phyloP scores from a whole-genome alignment of 2,329 filamentous ascomycete genomes.

The Aspergillus thermomutatus region DNA sequence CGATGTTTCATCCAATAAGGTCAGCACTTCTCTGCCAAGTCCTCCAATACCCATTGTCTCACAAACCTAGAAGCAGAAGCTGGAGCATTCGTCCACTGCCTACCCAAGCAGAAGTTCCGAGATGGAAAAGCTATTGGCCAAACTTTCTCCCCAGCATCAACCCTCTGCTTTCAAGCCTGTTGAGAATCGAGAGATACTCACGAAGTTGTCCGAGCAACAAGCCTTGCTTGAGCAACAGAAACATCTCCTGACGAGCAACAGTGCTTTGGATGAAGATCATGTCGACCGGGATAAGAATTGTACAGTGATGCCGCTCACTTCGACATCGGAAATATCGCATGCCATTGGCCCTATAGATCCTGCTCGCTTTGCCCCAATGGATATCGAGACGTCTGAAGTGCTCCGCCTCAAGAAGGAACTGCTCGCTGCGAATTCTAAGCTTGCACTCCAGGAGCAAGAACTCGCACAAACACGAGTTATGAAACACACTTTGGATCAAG shows the following conservation, averaged over 20 bases:
- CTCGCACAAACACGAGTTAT: conserved; percentile 58
- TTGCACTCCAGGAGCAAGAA: conserved; percentile 60
- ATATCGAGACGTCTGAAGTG: conserved; percentile 47
- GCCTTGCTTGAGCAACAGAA: conserved; percentile 58
- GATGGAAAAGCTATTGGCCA: conserved; percentile 62
- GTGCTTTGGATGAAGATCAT: conserved; percentile 9
- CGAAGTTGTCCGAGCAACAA: conserved; percentile 71
- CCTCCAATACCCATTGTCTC: conserved; percentile 20
- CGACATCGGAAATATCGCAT: conserved; percentile 12
- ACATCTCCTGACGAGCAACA: conserved; percentile 41
- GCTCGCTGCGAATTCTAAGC: conserved; percentile 54
- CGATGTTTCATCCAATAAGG: conserved; percentile 36
- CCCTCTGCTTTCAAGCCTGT: conserved; percentile 11
- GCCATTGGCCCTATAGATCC: conserved; percentile 8
- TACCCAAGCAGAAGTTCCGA: conserved; percentile 32
- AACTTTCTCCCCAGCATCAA: conserved; percentile 37
- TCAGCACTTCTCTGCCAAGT: conserved; percentile 17
- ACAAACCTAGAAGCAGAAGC: conserved; percentile 47
- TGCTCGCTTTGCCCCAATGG: conserved; percentile 11
- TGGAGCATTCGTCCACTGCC: conserved; percentile 35
- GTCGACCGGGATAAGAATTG: conserved; percentile 20
- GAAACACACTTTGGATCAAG: conserved; percentile 60
- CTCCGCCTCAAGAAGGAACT: conserved; percentile 57
- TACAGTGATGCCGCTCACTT: conserved; percentile 15
- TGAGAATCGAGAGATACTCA: conserved; percentile 48